These are phyloP conservation scores for Priceomyces medius DNA, from an alignment of 805 yeast species.

Conservation along the genomic window DNA sequence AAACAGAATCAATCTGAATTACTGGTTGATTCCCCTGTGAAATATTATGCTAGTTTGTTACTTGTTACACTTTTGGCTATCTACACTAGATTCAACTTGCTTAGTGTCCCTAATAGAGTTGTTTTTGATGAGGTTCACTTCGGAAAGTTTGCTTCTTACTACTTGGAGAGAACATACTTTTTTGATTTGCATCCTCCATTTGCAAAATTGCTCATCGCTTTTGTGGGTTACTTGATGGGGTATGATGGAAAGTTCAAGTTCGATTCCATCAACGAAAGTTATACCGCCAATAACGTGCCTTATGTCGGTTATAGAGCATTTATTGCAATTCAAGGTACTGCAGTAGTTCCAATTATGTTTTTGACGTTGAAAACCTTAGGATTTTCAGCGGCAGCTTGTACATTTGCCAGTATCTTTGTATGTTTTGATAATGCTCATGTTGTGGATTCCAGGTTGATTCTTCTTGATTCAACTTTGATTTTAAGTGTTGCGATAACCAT, in stretches of 20 bases:
- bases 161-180: slow-evolving; percentile 85
- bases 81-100: slow-evolving; percentile 57
- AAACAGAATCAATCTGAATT: slow-evolving; percentile 6
- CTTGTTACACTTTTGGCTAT: slow-evolving; percentile 44
- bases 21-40: slow-evolving; percentile 25
- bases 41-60: slow-evolving; percentile 34
- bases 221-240: slow-evolving; percentile 84
- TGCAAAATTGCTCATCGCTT: slow-evolving; percentile 89
- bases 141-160: slow-evolving; percentile 82
- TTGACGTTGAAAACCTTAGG: slow-evolving; percentile 82
- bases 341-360: slow-evolving; percentile 82
- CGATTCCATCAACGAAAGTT: slow-evolving; percentile 83
- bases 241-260: slow-evolving; percentile 92
- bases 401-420: slow-evolving; percentile 73
- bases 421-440: slow-evolving; percentile 89
- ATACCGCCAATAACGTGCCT: slow-evolving; percentile 77
- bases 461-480: slow-evolving; percentile 87
- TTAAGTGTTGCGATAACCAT: slow-evolving; percentile 80
- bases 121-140: slow-evolving; percentile 88
- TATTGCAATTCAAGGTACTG: slow-evolving; percentile 76
- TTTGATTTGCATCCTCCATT: slow-evolving; percentile 98
- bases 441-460: slow-evolving; percentile 83
- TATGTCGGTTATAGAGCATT: slow-evolving; percentile 79
- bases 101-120: slow-evolving; percentile 68
- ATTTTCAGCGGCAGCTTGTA: slow-evolving; percentile 73